Percentiles rank a stretch among this genome's conserved stretches.
Evolutionary conservation across 768 basidiomycete genomes (phyloP).

Genomic region (Mycena venus): DNA sequence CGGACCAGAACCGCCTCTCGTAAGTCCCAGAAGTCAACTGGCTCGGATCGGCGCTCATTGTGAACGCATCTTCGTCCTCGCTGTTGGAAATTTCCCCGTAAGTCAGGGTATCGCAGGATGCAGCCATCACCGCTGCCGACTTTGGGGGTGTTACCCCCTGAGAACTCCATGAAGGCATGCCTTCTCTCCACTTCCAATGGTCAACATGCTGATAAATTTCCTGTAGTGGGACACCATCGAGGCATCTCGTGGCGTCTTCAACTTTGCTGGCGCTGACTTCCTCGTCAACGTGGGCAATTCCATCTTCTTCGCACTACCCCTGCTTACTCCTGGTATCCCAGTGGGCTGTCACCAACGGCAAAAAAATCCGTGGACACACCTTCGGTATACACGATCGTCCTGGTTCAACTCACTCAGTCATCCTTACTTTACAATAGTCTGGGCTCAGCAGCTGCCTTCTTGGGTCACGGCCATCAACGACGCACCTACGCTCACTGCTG

Average conservation of each 20-base stretch:
- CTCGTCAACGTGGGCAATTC: constrained; percentile 47
- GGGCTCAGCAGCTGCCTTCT: constrained; percentile 55
- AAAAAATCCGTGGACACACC: constrained; percentile 58
- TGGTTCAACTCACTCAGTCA: neutral
- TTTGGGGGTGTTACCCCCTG: constrained; percentile 60
- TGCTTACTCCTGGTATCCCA: neutral
- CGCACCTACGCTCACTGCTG: constrained; percentile 46
- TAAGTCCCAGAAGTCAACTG: neutral
- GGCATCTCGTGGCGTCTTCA: constrained; percentile 49
- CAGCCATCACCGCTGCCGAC: constrained; percentile 37
- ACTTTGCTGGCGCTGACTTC: constrained; percentile 48
- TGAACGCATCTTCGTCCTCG: neutral
- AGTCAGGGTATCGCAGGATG: constrained; percentile 27
- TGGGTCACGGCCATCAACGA: constrained; percentile 58
- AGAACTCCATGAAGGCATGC: constrained; percentile 59
- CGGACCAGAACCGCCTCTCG: constrained; percentile 26
- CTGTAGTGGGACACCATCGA: constrained; percentile 57
- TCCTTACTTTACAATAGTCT: constrained; percentile 29
- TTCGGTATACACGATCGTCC: constrained; percentile 39
- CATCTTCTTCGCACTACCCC: neutral
- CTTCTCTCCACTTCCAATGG: neutral
- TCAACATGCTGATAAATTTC: neutral
- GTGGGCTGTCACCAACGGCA: constrained; percentile 55
- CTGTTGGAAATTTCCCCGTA: neutral
- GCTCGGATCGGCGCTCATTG: neutral